Base-by-base conservation (phyloP, 1,284 basidiomycete species). In the Boletellus deceptivus region DNA sequence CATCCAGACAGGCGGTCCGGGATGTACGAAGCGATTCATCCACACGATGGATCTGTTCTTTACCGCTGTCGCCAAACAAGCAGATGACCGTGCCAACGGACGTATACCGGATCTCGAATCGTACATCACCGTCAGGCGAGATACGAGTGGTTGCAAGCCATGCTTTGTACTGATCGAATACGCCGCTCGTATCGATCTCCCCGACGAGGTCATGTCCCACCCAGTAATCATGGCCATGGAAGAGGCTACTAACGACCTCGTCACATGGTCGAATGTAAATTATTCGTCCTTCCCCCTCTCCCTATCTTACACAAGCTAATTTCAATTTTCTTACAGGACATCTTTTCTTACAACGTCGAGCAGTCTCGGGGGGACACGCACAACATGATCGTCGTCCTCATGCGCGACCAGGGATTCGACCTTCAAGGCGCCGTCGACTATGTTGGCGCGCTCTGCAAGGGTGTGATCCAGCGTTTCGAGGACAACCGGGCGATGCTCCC, bases 261-360 rank as follows among this genome's bases (percentile, higher is more conserved):
- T 82, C 38, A 77, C 77, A 35, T 80, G 81, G 78, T 80, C 78
- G 25, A 83, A 83, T 60, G 82, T 83, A 62, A 59, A 72, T 45
- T 24, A n/a, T 45, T 10, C 33, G 16, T 5, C 33, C 18, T 22
- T 31, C 43, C 16, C 3, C 14, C 4, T 20, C 16, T 20, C 16
- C 14, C 2, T 7, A 17, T 7, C 17, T 3, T 36, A 7, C 7
- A 3, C 40, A 5, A 5, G 20, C 42, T 67, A 25, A 53, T 46
- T 33, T 18, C 43, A 45, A 33, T 37, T 40, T 10, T 33, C 31
- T 16, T 22, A 2, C 43, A 83, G 81, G 81, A 83, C 54, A 77
- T 83, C 27, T 82, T 78, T 58, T 83, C 82, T 0, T 83, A 80
- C 63, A 82, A 83, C 48, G 76, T 78, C 46, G 82, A 83, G 58